phyloP scores from a whole-genome alignment of 306 rosid species.

The Erythrophleum fordii region DNA sequence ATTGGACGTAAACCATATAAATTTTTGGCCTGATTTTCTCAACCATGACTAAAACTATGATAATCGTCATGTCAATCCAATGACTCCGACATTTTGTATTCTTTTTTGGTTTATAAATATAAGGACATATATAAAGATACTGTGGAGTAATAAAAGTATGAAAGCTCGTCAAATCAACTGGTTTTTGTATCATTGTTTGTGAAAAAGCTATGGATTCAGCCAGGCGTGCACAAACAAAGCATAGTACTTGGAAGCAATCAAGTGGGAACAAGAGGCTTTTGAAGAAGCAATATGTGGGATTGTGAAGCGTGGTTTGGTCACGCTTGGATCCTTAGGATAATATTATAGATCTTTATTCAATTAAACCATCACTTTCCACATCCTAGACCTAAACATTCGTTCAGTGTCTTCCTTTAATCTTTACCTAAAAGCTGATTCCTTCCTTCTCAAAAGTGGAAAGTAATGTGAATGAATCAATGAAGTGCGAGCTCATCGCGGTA shows the following conservation, averaged over 20 bases:
- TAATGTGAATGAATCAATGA: background rate
- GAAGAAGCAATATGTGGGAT: background rate
- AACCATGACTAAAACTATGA: too few species aligned
- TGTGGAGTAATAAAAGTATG: too few species aligned
- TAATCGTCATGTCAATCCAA: too few species aligned
- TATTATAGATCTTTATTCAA: background rate
- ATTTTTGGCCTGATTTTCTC: too few species aligned
- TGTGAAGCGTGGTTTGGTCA: slow-evolving; percentile 24
- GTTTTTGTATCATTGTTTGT: background rate
- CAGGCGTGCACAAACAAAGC: slow-evolving; percentile 14
- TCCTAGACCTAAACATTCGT: background rate
- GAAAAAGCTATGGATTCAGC: background rate
- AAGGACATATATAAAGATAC: too few species aligned
- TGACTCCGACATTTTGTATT: too few species aligned
- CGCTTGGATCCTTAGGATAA: slow-evolving; percentile 12
- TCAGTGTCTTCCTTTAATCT: background rate
- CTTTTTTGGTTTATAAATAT: too few species aligned
- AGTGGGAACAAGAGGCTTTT: background rate
- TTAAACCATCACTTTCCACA: background rate
- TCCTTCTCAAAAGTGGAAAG: background rate
- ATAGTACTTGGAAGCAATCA: background rate
- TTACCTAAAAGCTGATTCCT: background rate
- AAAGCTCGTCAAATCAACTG: too few species aligned
- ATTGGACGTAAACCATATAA: too few species aligned
- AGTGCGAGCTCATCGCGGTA: background rate